Conservation (phyloP, 306 rosid species). For the Notholithocarpus densiflorus region DNA sequence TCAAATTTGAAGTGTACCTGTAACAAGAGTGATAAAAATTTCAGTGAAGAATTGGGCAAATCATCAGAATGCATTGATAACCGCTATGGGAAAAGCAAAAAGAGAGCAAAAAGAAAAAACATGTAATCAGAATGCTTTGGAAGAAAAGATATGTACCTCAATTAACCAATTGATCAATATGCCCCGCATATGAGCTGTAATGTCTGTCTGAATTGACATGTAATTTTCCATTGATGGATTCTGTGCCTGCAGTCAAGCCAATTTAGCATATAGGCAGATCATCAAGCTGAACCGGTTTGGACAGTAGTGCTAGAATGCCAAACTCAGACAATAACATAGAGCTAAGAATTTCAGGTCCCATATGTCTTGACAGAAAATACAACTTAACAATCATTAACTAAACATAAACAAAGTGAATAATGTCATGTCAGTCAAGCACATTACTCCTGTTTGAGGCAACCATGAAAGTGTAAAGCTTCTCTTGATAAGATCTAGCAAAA, state of each 20-base stretch:
- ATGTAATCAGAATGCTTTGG: slow-evolving; percentile 1
- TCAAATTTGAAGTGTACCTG: slow-evolving; percentile 88
- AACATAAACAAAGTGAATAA: neutral
- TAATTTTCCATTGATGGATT: slow-evolving; percentile 54
- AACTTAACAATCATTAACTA: neutral
- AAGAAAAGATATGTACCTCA: slow-evolving; percentile 51
- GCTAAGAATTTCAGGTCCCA: neutral
- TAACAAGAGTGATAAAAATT: slow-evolving; percentile 23
- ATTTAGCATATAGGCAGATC: slow-evolving; percentile 11
- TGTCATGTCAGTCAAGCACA: neutral
- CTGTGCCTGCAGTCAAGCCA: slow-evolving; percentile 51
- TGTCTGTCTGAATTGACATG: slow-evolving; percentile 63
- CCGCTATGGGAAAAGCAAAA: neutral
- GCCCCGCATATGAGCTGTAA: slow-evolving; percentile 74
- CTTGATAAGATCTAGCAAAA: neutral
- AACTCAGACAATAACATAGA: neutral
- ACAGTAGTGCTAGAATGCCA: neutral
- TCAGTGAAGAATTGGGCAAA: slow-evolving; percentile 19
- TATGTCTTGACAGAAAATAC: neutral
- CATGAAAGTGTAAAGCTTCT: neutral
- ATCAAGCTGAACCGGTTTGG: neutral
- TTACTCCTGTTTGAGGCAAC: neutral
- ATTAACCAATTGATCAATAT: slow-evolving; percentile 86
- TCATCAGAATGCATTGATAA: slow-evolving; percentile 2
- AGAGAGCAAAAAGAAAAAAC: neutral